Evolutionary conservation across 495 filamentous ascomycete species (phyloP).

Genomic region (Neurospora sp.): DNA sequence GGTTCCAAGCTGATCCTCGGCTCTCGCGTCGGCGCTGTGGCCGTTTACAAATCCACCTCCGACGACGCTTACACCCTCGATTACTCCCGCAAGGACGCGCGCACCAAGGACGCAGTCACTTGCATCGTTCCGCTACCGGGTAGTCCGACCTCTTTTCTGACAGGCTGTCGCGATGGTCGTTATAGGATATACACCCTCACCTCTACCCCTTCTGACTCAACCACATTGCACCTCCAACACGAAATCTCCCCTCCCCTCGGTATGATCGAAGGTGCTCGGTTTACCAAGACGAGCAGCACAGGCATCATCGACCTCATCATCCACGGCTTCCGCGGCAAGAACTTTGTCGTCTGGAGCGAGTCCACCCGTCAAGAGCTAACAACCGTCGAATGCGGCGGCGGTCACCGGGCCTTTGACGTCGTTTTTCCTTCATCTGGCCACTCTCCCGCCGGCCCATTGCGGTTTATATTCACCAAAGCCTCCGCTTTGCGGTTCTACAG

Average conservation of each 20-base stretch:
- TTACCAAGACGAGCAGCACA: conserved; percentile 15
- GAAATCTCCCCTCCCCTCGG: conserved; percentile 48
- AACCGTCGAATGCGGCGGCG: conserved; percentile 69
- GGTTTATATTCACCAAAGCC: conserved; percentile 47
- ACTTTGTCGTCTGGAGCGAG: conserved; percentile 74
- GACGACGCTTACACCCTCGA: conserved; percentile 2
- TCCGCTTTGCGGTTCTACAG: conserved; percentile 41
- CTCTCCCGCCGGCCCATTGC: conserved; percentile 20
- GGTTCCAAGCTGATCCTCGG: conserved; percentile 52
- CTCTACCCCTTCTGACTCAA: background rate
- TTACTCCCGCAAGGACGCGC: conserved; percentile 26
- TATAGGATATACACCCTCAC: conserved; percentile 48
- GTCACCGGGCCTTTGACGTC: conserved; percentile 62
- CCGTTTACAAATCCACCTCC: conserved; percentile 13
- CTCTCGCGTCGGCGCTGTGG: conserved; percentile 36
- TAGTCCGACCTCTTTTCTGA: conserved; percentile 40
- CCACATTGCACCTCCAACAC: conserved; percentile 23
- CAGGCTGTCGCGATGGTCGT: conserved; percentile 63
- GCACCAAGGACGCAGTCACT: conserved; percentile 61
- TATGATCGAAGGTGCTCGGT: conserved; percentile 57
- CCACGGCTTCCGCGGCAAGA: conserved; percentile 68
- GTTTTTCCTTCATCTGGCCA: conserved; percentile 25
- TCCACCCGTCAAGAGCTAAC: conserved; percentile 53
- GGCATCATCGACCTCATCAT: conserved; percentile 49
- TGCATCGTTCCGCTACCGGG: conserved; percentile 39